Base-by-base conservation (phyloP, 164 flowering plant species). In the Umbilicus rupestris region DNA sequence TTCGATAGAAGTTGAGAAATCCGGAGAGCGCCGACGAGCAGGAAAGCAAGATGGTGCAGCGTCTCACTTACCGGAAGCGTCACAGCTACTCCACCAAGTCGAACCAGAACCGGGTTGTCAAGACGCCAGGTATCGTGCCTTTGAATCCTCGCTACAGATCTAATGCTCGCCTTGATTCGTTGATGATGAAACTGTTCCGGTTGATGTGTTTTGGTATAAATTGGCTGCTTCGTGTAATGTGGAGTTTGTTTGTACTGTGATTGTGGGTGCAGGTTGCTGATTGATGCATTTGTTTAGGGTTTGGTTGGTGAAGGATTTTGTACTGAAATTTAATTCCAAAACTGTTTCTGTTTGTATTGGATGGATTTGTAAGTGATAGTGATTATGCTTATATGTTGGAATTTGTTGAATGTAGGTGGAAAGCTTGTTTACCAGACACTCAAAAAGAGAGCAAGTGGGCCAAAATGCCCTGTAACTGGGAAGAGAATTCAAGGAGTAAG, bases 81-180 rank as follows among this genome's bases (percentile, higher is more conserved):
- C 82, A 79, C 68, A 79, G 82, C 73, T 79, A 79, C 33, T 77
- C 79, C 76, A 79, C 82, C 66, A 79, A 74, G n/a, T 79, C 82
- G 35, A 79, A 79, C 78, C 79, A 79, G 74, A 77, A 79, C 62
- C 57, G 79, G 14, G 66, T 79, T 65, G 82, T 79, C 70, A 79
- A 79, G 69, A 77, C 79, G 66, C 82, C 82, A 14, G 82, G 82
- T 76, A 64, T n/a, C 7, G 20, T 50, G 10, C 6, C 28, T 39
- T 24, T 22, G 22, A 26, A 30, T 22, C 41, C 35, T 39, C 33
- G 22, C n/a, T n/a, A n/a, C n/a, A n/a, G n/a, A 55, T n/a, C 35
- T 63, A 19, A 16, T 35, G 37, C 42, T 17, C n/a, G 17, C 12
- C 14, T 50, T 35, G 37, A 35, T 35, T 7, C 37, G 37, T 35